These are phyloP conservation scores for Quercus suber DNA, from an alignment of 306 rosid species.

Conservation along the genomic window DNA sequence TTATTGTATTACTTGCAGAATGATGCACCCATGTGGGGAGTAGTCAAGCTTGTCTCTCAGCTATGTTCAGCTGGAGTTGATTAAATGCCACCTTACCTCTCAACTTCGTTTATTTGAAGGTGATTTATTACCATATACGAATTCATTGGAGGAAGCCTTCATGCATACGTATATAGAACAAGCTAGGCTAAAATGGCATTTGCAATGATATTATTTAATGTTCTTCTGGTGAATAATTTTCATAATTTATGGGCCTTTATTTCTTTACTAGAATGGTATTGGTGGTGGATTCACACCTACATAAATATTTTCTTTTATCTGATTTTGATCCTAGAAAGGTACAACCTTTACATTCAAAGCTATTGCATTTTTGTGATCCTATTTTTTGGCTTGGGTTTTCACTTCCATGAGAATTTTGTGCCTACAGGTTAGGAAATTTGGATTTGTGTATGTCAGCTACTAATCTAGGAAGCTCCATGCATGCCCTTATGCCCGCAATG, in stretches of 20 bases:
- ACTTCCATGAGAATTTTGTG: background rate
- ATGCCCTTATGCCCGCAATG: background rate
- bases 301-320: background rate
- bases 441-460: background rate
- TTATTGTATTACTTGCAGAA: slow-evolving; percentile 59
- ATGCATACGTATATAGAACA: background rate
- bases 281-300: background rate
- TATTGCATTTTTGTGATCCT: background rate
- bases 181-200: background rate
- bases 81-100: slow-evolving; percentile 3
- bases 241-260: background rate
- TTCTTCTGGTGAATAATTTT: background rate
- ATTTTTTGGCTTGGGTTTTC: background rate
- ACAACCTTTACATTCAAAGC: background rate
- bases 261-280: background rate
- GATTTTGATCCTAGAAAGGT: background rate
- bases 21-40: slow-evolving; percentile 84
- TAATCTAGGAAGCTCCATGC: background rate
- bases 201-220: background rate
- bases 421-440: background rate
- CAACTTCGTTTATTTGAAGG: slow-evolving; percentile 3
- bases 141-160: background rate
- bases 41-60: slow-evolving; percentile 62
- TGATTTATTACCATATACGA: slow-evolving; percentile 1
- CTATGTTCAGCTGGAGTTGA: slow-evolving; percentile 44